A percentile compares a stretch with the other conserved stretches of the same genome.
These are phyloP conservation scores for Sicyos baderoa DNA, from an alignment of 306 rosid species.

Conservation along the genomic window DNA sequence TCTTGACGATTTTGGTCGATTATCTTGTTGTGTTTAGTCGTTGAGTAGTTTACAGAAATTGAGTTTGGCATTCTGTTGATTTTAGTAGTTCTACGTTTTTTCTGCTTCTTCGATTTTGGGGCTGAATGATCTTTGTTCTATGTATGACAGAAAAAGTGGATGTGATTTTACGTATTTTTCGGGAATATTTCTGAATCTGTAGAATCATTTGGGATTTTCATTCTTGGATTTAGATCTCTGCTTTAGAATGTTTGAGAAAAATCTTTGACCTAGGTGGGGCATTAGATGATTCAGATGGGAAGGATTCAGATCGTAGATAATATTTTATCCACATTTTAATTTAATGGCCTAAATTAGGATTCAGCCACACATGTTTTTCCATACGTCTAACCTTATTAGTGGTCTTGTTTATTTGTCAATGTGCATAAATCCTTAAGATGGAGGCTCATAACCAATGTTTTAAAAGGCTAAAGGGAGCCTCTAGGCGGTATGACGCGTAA, in stretches of 20 bases:
- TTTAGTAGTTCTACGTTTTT: background rate
- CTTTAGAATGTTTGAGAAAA: constrained; percentile 8
- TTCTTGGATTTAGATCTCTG: background rate
- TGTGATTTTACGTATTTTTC: background rate
- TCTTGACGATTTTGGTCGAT: background rate
- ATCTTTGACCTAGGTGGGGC: background rate
- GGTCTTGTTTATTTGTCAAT: background rate
- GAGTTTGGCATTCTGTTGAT: constrained; percentile 14
- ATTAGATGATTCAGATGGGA: background rate
- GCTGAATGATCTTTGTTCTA: background rate
- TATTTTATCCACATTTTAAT: background rate
- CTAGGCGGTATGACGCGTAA: no score
- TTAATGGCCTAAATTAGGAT: background rate
- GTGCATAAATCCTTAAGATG: background rate
- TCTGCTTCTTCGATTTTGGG: background rate
- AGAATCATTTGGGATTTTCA: background rate
- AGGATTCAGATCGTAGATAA: background rate
- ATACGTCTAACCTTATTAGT: background rate
- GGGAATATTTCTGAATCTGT: background rate
- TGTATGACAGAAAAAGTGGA: background rate
- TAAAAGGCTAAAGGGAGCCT: no score
- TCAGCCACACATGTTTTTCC: background rate
- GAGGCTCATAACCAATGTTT: background rate
- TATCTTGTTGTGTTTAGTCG: background rate
- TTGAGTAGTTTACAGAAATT: constrained; percentile 2